phyloP scores from a whole-genome alignment of 768 basidiomycete species.

The Postia placenta region DNA sequence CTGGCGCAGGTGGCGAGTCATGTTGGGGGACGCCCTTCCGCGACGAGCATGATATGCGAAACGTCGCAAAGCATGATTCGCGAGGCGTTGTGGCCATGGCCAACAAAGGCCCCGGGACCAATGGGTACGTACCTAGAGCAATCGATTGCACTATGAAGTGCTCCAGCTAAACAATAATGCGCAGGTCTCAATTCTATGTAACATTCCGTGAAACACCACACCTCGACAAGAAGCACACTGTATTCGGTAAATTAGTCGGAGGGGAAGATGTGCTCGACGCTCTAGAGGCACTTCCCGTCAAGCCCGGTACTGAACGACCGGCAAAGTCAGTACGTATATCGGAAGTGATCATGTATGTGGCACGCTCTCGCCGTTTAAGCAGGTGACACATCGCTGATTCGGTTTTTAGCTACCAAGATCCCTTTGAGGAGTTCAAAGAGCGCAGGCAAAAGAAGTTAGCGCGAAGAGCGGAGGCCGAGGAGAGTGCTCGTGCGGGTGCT shows the following conservation, averaged over 20 bases:
- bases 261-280: conserved; percentile 87
- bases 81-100: conserved; percentile 92
- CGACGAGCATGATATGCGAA: conserved; percentile 87
- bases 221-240: conserved; percentile 91
- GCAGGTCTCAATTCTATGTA: conserved; percentile 88
- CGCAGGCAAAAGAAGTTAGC: conserved; percentile 77
- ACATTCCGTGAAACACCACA: conserved; percentile 82
- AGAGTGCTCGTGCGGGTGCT: conserved; percentile 21
- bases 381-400: neutral
- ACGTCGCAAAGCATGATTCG: conserved; percentile 81
- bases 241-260: conserved; percentile 95
- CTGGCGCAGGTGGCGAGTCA: conserved; percentile 87
- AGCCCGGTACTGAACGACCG: conserved; percentile 84
- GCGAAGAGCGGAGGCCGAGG: conserved; percentile 40
- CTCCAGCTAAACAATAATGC: too few species aligned
- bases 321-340: conserved; percentile 81
- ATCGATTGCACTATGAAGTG: too few species aligned
- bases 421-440: conserved; percentile 88
- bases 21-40: conserved; percentile 96
- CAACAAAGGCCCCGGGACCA: conserved; percentile 87
- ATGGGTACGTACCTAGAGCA: conserved; percentile 61
- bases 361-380: neutral
- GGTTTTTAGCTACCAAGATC: conserved; percentile 74
- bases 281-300: conserved; percentile 74
- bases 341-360: conserved; percentile 69